phyloP scores from a whole-genome alignment of 1,284 basidiomycete genomes.

The Leucoagaricus sp. region DNA sequence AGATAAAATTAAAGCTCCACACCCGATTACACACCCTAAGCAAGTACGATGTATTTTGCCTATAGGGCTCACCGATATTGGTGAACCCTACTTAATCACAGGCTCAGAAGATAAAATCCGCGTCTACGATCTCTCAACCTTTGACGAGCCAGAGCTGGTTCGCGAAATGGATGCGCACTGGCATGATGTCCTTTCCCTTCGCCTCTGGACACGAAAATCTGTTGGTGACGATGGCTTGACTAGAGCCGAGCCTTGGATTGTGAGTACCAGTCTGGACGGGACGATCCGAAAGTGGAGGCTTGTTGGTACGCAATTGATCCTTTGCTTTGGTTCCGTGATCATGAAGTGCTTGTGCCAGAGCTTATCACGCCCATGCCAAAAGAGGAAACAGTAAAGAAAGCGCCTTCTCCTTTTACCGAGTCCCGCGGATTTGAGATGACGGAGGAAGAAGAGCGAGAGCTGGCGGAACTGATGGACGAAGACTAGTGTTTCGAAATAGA shows the following conservation, averaged over 20 bases:
- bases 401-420: constrained; percentile 23
- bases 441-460: constrained; percentile 78
- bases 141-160: constrained; percentile 65
- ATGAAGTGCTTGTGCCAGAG: constrained; percentile 39
- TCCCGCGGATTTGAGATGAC: constrained; percentile 44
- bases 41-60: constrained; percentile 77
- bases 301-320: constrained; percentile 48
- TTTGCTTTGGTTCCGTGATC: constrained; percentile 9
- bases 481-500: constrained; percentile 11
- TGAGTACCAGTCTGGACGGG: constrained; percentile 82
- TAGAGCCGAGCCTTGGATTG: constrained; percentile 70
- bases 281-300: constrained; percentile 85
- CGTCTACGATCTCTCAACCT: constrained; percentile 67
- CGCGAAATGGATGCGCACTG: constrained; percentile 81
- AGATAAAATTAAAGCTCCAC: constrained; percentile 34
- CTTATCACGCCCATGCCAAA: constrained; percentile 46
- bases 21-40: constrained; percentile 63
- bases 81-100: constrained; percentile 73
- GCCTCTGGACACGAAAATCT: constrained; percentile 64
- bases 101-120: constrained; percentile 83
- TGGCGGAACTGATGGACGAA: constrained; percentile 74
- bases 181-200: constrained; percentile 79
- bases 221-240: constrained; percentile 44
- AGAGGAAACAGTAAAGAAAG: constrained; percentile 21
- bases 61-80: constrained; percentile 57